phyloP scores from a whole-genome alignment of 73 alveolate genomes.

The Paramecium sonneborni region DNA sequence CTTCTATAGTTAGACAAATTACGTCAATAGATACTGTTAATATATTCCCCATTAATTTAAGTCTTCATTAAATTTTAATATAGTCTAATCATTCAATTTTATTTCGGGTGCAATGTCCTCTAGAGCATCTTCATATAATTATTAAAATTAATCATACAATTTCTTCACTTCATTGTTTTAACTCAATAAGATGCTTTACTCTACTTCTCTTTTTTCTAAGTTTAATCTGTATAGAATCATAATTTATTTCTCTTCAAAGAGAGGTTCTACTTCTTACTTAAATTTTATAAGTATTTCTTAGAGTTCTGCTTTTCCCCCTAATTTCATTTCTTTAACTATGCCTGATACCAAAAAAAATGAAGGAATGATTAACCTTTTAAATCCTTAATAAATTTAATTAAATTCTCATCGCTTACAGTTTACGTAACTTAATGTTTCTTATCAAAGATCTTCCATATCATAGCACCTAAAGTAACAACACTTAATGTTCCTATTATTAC shows the following conservation, averaged over 20 bases:
- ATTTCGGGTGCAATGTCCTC: neutral
- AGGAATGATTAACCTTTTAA: neutral
- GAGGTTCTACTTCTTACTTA: neutral
- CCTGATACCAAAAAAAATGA: neutral
- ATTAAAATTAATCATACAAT: neutral
- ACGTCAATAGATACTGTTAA: neutral
- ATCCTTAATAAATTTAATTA: neutral
- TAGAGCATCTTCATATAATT: neutral
- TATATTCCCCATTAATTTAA: neutral
- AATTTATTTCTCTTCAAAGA: neutral
- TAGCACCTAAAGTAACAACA: neutral
- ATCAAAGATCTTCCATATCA: neutral
- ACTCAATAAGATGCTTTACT: neutral
- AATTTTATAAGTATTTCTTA: neutral
- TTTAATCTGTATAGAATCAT: neutral
- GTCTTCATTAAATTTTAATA: neutral
- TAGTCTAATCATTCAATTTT: neutral
- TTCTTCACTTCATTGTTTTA: neutral
- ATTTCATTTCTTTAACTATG: neutral
- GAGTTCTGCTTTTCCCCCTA: neutral
- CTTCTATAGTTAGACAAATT: neutral
- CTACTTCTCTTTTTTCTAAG: neutral
- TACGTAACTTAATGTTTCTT: neutral
- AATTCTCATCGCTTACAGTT: neutral
- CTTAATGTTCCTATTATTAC: neutral